phyloP scores from a whole-genome alignment of 768 basidiomycete species.

The Boletus sp. region DNA sequence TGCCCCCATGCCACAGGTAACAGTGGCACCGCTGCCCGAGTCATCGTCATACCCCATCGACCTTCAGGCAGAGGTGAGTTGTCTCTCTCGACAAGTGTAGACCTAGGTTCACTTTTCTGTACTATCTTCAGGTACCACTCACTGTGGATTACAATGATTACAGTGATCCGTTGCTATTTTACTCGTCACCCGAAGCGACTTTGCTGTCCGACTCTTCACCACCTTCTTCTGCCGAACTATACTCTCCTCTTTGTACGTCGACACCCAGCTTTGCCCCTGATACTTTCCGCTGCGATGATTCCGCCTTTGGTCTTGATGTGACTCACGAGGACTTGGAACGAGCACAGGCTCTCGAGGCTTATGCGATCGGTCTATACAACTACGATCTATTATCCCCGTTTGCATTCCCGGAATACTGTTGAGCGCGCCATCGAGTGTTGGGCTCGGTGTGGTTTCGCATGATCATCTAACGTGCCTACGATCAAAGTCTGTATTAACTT shows the following conservation, averaged over 20 bases:
- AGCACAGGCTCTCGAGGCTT: conserved; percentile 28
- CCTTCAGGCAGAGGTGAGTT: conserved; percentile 11
- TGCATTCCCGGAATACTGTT: conserved; percentile 17
- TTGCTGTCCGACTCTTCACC: not conserved
- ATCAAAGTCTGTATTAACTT: not conserved
- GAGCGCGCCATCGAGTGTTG: not conserved
- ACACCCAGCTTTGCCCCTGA: conserved; percentile 1
- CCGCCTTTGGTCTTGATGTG: conserved; percentile 1
- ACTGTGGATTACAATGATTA: conserved; percentile 1
- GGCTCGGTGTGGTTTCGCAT: not conserved
- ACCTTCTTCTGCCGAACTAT: not conserved
- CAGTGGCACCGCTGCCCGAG: not conserved
- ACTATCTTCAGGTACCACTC: not conserved
- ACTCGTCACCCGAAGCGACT: not conserved
- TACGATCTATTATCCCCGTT: conserved; percentile 24
- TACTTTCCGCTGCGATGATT: not conserved
- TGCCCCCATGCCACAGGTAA: not conserved
- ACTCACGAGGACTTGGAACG: conserved; percentile 22
- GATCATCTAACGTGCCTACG: not conserved
- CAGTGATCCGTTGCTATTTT: not conserved
- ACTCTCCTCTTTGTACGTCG: not conserved
- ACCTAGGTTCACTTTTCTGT: not conserved
- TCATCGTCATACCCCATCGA: not conserved
- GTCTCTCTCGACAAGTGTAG: not conserved
- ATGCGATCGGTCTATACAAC: conserved; percentile 28